Evolutionary conservation across 306 rosid species (phyloP).

Genomic region (Phaseolus lunatus): DNA sequence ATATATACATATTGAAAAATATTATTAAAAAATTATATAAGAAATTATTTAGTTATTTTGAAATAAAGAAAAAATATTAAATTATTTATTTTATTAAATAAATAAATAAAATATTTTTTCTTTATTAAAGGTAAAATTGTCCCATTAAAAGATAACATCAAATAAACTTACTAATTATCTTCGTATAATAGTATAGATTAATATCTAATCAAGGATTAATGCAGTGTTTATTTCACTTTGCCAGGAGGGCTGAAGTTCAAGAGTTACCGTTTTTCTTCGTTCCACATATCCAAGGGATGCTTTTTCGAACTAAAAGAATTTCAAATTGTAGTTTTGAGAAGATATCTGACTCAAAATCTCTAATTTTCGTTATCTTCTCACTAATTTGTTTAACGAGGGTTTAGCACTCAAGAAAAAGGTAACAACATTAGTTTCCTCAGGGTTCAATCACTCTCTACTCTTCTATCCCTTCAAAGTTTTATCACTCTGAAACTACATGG

Average conservation of each 20-base stretch:
- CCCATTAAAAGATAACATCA: too few species aligned
- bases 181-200: too few species aligned
- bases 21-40: too few species aligned
- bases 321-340: slow-evolving; percentile 28
- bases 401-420: slow-evolving; percentile 28
- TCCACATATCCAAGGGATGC: slow-evolving; percentile 44
- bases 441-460: slow-evolving; percentile 34
- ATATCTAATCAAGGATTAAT: not conserved
- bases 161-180: too few species aligned
- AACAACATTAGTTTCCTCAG: slow-evolving; percentile 18
- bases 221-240: slow-evolving; percentile 11
- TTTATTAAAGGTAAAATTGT: too few species aligned
- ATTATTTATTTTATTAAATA: too few species aligned
- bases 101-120: too few species aligned
- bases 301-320: slow-evolving; percentile 25
- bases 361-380: slow-evolving; percentile 33
- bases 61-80: too few species aligned
- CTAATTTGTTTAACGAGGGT: slow-evolving; percentile 26
- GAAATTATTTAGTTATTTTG: too few species aligned
- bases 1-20: too few species aligned
- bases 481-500: not conserved
- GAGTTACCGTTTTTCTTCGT: slow-evolving; percentile 24
- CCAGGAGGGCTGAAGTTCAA: slow-evolving; percentile 35
- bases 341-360: slow-evolving; percentile 10
- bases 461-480: not conserved